Percentiles rank a stretch among this genome's conserved stretches.
Evolutionary conservation across 345 rosid species (phyloP).

Genomic region (Arabis hirsuta): DNA sequence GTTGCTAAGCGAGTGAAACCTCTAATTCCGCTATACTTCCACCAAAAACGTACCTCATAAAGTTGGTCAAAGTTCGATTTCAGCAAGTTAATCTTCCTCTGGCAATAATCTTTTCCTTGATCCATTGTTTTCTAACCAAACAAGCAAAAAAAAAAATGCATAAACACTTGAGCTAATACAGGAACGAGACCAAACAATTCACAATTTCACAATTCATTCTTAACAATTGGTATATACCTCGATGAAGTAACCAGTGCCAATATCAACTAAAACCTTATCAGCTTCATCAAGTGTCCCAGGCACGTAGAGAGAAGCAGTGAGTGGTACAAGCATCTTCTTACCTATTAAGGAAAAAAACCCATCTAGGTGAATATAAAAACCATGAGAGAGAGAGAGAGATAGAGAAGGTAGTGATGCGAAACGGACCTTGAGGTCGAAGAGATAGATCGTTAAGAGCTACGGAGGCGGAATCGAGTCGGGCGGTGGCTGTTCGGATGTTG

Average conservation of each 20-base stretch:
- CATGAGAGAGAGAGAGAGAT: neutral
- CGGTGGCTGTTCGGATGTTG: slow-evolving; percentile 93
- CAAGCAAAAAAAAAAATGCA: slow-evolving; percentile 21
- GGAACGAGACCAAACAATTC: neutral
- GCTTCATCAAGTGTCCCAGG: slow-evolving; percentile 87
- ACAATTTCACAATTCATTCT: neutral
- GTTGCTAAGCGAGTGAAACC: neutral
- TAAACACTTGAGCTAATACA: slow-evolving; percentile 12
- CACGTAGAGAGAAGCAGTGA: slow-evolving; percentile 91
- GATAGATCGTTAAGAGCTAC: slow-evolving; percentile 85
- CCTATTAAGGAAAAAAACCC: slow-evolving; percentile 38
- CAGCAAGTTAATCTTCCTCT: slow-evolving; percentile 87
- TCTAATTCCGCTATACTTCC: neutral
- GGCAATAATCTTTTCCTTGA: slow-evolving; percentile 91
- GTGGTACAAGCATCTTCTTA: slow-evolving; percentile 87
- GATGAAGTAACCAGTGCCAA: slow-evolving; percentile 98
- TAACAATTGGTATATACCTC: slow-evolving; percentile 53
- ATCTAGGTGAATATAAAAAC: neutral
- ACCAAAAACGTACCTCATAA: slow-evolving; percentile 62
- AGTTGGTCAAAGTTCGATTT: slow-evolving; percentile 97
- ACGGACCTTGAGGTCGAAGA: slow-evolving; percentile 65
- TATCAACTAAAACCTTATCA: slow-evolving; percentile 80
- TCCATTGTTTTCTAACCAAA: slow-evolving; percentile 76
- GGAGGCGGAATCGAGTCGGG: slow-evolving; percentile 79
- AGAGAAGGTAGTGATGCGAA: neutral